These are phyloP conservation scores for Bjerkandera adusta DNA, from an alignment of 1,284 basidiomycete genomes.

Conservation along the genomic window DNA sequence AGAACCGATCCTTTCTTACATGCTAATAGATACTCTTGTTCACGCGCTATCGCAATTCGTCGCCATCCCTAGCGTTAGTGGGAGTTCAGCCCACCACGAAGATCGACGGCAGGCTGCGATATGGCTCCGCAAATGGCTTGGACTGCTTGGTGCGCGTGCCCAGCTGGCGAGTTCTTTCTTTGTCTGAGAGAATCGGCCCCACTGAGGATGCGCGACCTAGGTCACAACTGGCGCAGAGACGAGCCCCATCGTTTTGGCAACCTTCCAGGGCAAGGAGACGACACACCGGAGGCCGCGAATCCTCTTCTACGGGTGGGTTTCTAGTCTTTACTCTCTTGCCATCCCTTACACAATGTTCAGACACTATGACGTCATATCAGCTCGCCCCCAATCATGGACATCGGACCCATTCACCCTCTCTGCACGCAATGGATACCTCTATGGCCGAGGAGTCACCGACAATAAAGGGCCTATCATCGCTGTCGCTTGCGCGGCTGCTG, in stretches of 20 bases:
- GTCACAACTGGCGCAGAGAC: constrained; percentile 60
- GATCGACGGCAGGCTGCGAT: constrained; percentile 92
- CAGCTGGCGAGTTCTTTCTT: background rate
- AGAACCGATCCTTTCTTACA: no score
- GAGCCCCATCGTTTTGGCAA: constrained; percentile 86
- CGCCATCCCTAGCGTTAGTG: constrained; percentile 84
- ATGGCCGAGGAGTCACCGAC: constrained; percentile 90
- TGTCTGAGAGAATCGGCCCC: constrained; percentile 1
- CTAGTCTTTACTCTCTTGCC: background rate
- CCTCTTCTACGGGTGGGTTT: constrained; percentile 78
- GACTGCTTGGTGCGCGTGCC: constrained; percentile 76
- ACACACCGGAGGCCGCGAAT: constrained; percentile 64
- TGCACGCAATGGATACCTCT: constrained; percentile 90
- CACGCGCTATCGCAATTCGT: constrained; percentile 85
- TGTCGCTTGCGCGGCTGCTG: constrained; percentile 85
- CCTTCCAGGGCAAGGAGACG: constrained; percentile 68
- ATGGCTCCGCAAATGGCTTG: constrained; percentile 84
- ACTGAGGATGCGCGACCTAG: constrained; percentile 34
- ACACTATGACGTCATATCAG: constrained; percentile 92
- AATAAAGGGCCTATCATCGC: constrained; percentile 95
- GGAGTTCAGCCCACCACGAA: constrained; percentile 66
- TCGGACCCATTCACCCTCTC: constrained; percentile 83
- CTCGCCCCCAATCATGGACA: constrained; percentile 74
- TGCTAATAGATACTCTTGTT: constrained; percentile 62
- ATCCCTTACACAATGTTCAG: constrained; percentile 32